A percentile compares a stretch with the other conserved stretches of the same genome.
Conservation (phyloP, 2,329 filamentous ascomycete species). For the Podosphaera aphanis region DNA sequence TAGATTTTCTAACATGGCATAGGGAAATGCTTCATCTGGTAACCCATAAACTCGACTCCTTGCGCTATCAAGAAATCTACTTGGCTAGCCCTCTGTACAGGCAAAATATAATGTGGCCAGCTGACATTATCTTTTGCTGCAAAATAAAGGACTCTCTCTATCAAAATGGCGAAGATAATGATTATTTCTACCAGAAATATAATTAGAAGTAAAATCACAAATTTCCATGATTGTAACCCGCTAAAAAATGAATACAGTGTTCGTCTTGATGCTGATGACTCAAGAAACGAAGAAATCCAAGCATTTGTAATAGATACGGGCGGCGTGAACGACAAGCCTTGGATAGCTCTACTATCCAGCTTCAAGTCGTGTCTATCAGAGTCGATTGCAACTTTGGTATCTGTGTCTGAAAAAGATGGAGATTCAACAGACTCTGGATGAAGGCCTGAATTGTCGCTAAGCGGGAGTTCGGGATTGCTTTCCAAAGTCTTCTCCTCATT, state of each 20-base stretch:
- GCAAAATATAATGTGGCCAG: not conserved
- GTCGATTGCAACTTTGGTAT: not conserved
- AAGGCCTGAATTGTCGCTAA: not conserved
- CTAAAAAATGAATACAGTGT: not conserved
- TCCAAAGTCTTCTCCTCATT: not conserved
- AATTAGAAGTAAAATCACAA: not conserved
- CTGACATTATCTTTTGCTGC: not conserved
- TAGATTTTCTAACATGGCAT: not conserved
- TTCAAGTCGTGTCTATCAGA: not conserved
- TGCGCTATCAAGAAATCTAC: not conserved
- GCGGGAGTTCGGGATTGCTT: not conserved
- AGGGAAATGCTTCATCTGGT: not conserved
- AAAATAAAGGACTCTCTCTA: not conserved
- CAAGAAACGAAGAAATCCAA: not conserved
- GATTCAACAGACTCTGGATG: not conserved
- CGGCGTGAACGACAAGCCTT: not conserved
- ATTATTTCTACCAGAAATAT: not conserved
- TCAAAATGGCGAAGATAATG: not conserved
- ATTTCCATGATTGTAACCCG: not conserved
- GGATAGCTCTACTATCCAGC: not conserved
- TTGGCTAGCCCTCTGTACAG: not conserved
- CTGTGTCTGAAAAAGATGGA: not conserved
- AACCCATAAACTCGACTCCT: not conserved
- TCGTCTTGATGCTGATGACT: not conserved
- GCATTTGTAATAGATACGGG: not conserved